Evolutionary conservation across 495 filamentous ascomycete genomes (phyloP).

Genomic region (Amniculicola lignicola): DNA sequence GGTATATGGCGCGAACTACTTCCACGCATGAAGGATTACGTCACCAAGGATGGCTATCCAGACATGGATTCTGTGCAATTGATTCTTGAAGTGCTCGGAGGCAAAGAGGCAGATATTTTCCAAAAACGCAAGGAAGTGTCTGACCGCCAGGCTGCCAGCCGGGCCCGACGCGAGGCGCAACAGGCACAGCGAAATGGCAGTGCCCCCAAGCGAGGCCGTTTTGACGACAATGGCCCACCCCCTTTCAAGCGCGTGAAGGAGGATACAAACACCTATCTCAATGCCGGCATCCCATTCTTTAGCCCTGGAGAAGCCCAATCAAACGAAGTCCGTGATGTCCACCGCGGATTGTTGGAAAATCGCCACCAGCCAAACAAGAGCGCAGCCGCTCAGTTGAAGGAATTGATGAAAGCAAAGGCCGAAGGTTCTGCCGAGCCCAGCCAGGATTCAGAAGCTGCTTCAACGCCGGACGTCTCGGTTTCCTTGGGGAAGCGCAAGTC

Average conservation of each 20-base stretch:
- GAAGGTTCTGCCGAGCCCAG: constrained; percentile 9
- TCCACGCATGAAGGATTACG: constrained; percentile 85
- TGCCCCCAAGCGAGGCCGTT: too few species aligned
- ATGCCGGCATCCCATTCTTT: constrained; percentile 53
- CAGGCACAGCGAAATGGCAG: constrained; percentile 1
- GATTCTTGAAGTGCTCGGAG: constrained; percentile 84
- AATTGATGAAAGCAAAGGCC: constrained; percentile 59
- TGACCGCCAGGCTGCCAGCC: constrained; percentile 71
- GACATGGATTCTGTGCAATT: constrained; percentile 81
- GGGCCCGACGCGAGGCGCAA: constrained; percentile 64
- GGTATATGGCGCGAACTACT: constrained; percentile 95
- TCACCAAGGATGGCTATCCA: constrained; percentile 91
- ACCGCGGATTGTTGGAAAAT: constrained; percentile 85
- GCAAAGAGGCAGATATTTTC: constrained; percentile 96
- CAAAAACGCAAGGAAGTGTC: constrained; percentile 75
- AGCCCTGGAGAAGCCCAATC: constrained; percentile 57
- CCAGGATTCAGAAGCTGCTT: constrained; percentile 2
- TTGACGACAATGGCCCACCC: background rate
- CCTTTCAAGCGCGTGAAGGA: constrained; percentile 25
- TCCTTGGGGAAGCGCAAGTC: constrained; percentile 61
- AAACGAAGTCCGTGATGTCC: constrained; percentile 60
- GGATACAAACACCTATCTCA: constrained; percentile 25
- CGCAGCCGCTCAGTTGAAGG: constrained; percentile 85
- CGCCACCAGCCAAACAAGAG: constrained; percentile 79
- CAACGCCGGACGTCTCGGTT: constrained; percentile 42